phyloP scores from a whole-genome alignment of 192 early-diverging fungal species.

The Coemansia sp. region DNA sequence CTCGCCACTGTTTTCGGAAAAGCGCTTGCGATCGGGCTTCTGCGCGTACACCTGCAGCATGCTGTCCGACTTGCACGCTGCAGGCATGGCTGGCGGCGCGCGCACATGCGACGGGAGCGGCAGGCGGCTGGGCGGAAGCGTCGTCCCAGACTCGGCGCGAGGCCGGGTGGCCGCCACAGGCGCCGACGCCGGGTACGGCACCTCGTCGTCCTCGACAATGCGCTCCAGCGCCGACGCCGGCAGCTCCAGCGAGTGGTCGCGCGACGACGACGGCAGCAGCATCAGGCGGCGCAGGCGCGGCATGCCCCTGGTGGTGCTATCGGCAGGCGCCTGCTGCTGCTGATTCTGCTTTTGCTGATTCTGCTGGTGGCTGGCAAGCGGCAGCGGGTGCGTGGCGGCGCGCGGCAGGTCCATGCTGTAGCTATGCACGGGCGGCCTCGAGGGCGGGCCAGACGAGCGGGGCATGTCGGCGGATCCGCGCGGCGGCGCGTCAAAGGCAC shows the following conservation, averaged over 20 bases:
- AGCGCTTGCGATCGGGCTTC: constrained; percentile 26
- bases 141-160: neutral
- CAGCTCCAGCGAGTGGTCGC: constrained; percentile 3
- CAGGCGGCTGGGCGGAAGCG: neutral
- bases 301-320: constrained; percentile 15
- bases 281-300: constrained; percentile 41
- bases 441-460: constrained; percentile 4
- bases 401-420: constrained; percentile 46
- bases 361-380: neutral
- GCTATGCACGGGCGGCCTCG: constrained; percentile 7
- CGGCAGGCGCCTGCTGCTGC: constrained; percentile 5
- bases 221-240: constrained; percentile 16
- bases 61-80: constrained; percentile 4
- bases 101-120: neutral
- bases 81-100: neutral
- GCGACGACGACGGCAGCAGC: constrained; percentile 18
- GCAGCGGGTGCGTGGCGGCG: neutral
- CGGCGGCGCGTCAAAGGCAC: neutral
- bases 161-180: neutral
- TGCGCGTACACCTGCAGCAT: constrained; percentile 10
- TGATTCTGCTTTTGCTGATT: neutral
- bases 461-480: constrained; percentile 18
- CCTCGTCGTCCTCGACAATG: constrained; percentile 52
- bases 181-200: constrained; percentile 12
- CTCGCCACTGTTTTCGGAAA: constrained; percentile 58